A percentile compares a stretch with the other conserved stretches of the same genome.
Evolutionary conservation across 371 early-diverging fungal species (phyloP).

Genomic region (Circinella minor): DNA sequence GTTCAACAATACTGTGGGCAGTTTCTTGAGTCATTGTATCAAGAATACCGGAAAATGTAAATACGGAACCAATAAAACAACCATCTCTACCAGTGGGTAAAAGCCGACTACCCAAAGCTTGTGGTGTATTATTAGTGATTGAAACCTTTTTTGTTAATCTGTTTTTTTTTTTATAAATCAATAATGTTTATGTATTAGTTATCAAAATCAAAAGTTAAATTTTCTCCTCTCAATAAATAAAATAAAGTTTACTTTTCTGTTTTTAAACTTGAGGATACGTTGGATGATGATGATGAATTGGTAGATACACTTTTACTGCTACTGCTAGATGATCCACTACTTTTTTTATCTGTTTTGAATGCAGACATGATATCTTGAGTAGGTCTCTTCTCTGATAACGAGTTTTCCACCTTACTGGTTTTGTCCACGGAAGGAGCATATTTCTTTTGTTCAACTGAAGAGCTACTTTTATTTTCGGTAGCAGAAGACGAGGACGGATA

Average conservation of each 20-base stretch:
- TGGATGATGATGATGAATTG: neutral
- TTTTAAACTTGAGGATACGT: neutral
- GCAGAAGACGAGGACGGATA: neutral
- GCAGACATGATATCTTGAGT: neutral
- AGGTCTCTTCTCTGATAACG: neutral
- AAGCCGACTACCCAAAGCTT: constrained; percentile 77
- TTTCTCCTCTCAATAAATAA: neutral
- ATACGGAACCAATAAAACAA: constrained; percentile 81
- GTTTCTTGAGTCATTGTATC: constrained; percentile 76
- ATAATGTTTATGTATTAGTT: neutral
- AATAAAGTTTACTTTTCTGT: neutral
- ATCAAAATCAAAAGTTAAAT: neutral
- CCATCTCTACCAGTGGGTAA: constrained; percentile 79
- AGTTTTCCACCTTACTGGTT: neutral
- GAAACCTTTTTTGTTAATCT: neutral
- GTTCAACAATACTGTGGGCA: constrained; percentile 85
- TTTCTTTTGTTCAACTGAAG: neutral
- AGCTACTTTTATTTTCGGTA: too few relatives aligned
- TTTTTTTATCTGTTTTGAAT: neutral
- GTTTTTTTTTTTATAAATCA: neutral
- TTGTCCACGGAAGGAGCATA: neutral
- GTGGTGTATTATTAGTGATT: constrained; percentile 30
- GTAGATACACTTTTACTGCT: neutral
- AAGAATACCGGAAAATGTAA: constrained; percentile 95
- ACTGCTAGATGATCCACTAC: neutral